Base-by-base conservation (phyloP, 371 early-diverging fungal genomes). In the Mucor mucedo region DNA sequence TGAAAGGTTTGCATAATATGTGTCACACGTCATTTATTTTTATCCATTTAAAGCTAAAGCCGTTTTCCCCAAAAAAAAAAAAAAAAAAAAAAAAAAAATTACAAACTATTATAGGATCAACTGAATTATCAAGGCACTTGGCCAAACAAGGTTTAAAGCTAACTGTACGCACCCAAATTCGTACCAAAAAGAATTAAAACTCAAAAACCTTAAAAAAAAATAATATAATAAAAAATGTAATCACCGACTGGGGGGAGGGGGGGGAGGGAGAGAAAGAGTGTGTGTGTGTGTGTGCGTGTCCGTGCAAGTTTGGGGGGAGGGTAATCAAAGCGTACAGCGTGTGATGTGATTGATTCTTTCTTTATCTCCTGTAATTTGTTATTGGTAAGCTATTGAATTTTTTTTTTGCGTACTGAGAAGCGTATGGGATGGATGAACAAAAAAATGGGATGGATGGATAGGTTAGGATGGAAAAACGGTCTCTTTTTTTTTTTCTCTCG, bases 131-230 rank as follows among this genome's bases (percentile, higher is more conserved):
- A 6, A 83, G 80, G 65, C 81, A 84, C 63, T 87, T 91, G 56
- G 86, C 87, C 6, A 76, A 73, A 42, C 89, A 90, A 73, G 89
- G 90, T 11, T 75, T 89, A 14, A 82, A 85, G 60, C 79, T 89
- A 55, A 86, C 89, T 10, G 83, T 91, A 29, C 80, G 89, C 6
- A 84, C 76, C 9, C 67, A 67, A 38, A 33, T 54, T 41, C 60
- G 73, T 33, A 39, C 53, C 4, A 73, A 69, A 56, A 65, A 62
- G 48, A 54, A 57, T 27, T 35, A 6, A n/a, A 7, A 10, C 3
- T 21, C 21, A 21, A 21, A 21, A 21, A 21, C 21, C 21, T 21
- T 21, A 21, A 21, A 21, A 21, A 21, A 21, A 21, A 21, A 21
- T 21, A 21, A 21, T 21, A 21, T 21, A 21, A 21, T 21, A 21